Conservation (phyloP, 345 rosid genomes). For the Hibiscus tridactylites region DNA sequence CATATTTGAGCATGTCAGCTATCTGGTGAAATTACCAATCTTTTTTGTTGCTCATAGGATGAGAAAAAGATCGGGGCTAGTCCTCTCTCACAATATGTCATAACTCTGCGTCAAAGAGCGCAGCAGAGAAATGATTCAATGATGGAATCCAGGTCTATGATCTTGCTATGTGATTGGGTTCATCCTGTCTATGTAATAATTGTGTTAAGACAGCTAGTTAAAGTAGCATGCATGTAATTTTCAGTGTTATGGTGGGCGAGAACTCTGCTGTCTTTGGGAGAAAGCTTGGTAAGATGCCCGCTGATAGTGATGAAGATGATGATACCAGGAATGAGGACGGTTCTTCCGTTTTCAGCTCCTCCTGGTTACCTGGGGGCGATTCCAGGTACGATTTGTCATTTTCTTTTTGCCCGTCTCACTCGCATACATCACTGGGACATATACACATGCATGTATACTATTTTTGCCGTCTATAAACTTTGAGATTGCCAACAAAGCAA, state of each 20-base stretch:
- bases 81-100: slow-evolving; percentile 58
- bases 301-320: slow-evolving; percentile 55
- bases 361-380: slow-evolving; percentile 75
- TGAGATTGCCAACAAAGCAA: neutral
- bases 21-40: neutral
- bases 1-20: neutral
- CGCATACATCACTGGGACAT: neutral
- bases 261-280: slow-evolving; percentile 48
- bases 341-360: slow-evolving; percentile 58
- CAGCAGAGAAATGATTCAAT: slow-evolving; percentile 57
- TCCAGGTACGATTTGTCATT: slow-evolving; percentile 38
- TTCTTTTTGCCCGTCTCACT: neutral
- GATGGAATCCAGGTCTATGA: slow-evolving; percentile 70
- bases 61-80: slow-evolving; percentile 57
- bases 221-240: slow-evolving; percentile 11
- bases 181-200: neutral
- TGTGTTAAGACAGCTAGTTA: neutral
- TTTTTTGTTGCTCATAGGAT: slow-evolving; percentile 32
- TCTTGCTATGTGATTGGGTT: neutral
- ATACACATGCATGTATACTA: neutral
- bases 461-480: neutral
- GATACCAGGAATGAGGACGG: slow-evolving; percentile 34
- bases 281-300: slow-evolving; percentile 13
- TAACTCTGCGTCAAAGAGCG: slow-evolving; percentile 48
- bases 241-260: slow-evolving; percentile 84